A percentile compares a stretch with the other conserved stretches of the same genome.
These are phyloP conservation scores for Oemleria cerasiformis DNA, from an alignment of 306 rosid species.

Conservation along the genomic window DNA sequence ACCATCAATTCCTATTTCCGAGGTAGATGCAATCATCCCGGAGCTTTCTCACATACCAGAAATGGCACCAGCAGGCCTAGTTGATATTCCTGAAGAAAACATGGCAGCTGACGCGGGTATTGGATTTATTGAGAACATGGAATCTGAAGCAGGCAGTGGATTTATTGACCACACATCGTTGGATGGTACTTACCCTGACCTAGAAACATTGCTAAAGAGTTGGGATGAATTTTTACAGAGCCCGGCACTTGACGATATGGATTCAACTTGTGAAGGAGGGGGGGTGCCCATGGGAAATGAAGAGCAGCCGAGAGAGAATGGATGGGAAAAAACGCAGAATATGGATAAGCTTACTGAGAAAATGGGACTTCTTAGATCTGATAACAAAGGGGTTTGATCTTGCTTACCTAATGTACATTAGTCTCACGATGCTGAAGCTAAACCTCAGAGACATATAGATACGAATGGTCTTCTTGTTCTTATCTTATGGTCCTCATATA, in stretches of 20 bases:
- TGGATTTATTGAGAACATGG: constrained; percentile 37
- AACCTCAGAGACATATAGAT: constrained; percentile 23
- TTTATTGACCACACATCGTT: constrained; percentile 46
- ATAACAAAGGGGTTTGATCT: constrained; percentile 44
- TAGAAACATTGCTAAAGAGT: constrained; percentile 61
- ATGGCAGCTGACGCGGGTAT: constrained; percentile 38
- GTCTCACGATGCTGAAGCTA: constrained; percentile 36
- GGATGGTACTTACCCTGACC: constrained; percentile 53
- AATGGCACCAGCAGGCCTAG: constrained; percentile 42
- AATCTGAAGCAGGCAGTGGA: constrained; percentile 42
- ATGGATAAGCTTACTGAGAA: constrained; percentile 80
- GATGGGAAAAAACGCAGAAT: constrained; percentile 58
- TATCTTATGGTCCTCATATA: constrained; percentile 15
- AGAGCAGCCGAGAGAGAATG: constrained; percentile 52
- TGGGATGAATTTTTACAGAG: constrained; percentile 63
- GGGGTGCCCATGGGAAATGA: constrained; percentile 38
- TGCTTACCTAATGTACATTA: constrained; percentile 42
- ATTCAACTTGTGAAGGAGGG: constrained; percentile 40
- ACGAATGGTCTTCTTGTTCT: constrained; percentile 23
- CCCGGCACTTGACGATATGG: constrained; percentile 49
- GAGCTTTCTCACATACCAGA: constrained; percentile 59
- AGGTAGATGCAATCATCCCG: constrained; percentile 55
- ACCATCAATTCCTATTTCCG: constrained; percentile 45
- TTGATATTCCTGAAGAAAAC: constrained; percentile 46
- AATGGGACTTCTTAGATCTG: constrained; percentile 86